Evolutionary conservation across 2,329 filamentous ascomycete genomes (phyloP), one percentile per base, ranked within the genome.

Genomic region (Emmonsia crescens): DNA sequence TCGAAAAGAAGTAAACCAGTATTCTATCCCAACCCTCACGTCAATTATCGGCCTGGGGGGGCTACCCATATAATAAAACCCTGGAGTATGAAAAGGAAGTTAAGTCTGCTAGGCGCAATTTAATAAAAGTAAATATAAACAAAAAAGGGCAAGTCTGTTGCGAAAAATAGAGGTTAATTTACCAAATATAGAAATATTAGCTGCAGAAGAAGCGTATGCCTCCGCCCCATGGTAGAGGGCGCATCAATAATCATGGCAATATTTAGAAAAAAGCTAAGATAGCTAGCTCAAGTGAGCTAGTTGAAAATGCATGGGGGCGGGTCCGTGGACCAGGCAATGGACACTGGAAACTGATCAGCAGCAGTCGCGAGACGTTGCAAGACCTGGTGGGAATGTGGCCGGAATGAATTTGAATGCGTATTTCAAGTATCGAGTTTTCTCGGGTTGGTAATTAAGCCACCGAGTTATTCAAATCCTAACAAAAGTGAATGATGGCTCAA

Each of bases 61-160:
- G 14, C 27, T 24, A 8, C 40, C 14, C n/a, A 57, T 46, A 31
- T 46, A 46, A 40, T 27, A 19, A 14, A 5, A 29, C 33, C 40
- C 27, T 24, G 31, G 29, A n/a, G 24, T 31, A n/a, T 19, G 24
- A 21, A 46, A 44, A 44, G 16, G 14, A 57, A 31, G 42, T 27
- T 33, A 33, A 46, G 40, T n/a, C 27, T 21, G 12, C 10, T 19
- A 21, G 55, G 9, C 27, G 24, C 38, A 40, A 48, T 33, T 24
- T 44, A 57, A 57, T 31, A 46, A 57, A 57, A 57, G 56, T 33
- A 57, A 57, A 46, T 44, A 57, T 19, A 10, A 21, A 40, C 12
- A 24, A 21, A 48, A 57, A 57, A 24, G 19, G 27, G n/a, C 5
- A 33, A 31, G 27, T 14, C 33, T 24, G 31, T 24, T 46, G 12